Evolutionary conservation across 1,139 yeast genomes (phyloP).

Genomic region (Yamadazyma sp.): DNA sequence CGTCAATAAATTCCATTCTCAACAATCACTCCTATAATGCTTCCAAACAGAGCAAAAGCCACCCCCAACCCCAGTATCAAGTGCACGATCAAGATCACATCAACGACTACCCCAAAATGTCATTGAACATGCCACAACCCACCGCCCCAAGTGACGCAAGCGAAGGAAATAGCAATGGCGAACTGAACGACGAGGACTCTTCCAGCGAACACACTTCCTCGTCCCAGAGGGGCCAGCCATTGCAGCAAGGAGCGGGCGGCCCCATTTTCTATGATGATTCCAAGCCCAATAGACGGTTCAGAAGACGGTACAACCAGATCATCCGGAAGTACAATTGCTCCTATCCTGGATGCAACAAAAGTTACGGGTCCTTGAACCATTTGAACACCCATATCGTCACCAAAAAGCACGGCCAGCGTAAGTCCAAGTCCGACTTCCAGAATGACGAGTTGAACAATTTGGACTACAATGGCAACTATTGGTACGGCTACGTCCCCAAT

Average conservation of each 20-base stretch:
- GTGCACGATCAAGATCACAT: not conserved
- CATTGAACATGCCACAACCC: not conserved
- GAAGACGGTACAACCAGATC: slow-evolving; percentile 71
- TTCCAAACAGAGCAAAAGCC: not conserved
- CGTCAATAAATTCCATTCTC: slow-evolving; percentile 9
- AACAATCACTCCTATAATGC: not conserved
- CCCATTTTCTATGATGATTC: slow-evolving; percentile 17
- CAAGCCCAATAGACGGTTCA: slow-evolving; percentile 46
- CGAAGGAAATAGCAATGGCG: not conserved
- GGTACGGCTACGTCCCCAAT: slow-evolving; percentile 24
- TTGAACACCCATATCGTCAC: slow-evolving; percentile 73
- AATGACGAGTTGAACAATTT: slow-evolving; percentile 17
- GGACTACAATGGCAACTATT: slow-evolving; percentile 28
- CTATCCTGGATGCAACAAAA: slow-evolving; percentile 61
- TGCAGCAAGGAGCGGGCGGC: slow-evolving; percentile 3
- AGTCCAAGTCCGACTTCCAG: slow-evolving; percentile 66
- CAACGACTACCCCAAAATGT: not conserved
- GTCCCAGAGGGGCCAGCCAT: not conserved
- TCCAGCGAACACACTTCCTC: not conserved
- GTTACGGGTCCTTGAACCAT: slow-evolving; percentile 77
- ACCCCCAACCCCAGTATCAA: not conserved
- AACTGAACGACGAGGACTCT: slow-evolving; percentile 2
- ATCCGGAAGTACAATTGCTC: slow-evolving; percentile 65
- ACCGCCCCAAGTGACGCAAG: not conserved
- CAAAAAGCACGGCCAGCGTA: slow-evolving; percentile 70